Conservation (phyloP, 345 rosid genomes). For the Linum tenue region DNA sequence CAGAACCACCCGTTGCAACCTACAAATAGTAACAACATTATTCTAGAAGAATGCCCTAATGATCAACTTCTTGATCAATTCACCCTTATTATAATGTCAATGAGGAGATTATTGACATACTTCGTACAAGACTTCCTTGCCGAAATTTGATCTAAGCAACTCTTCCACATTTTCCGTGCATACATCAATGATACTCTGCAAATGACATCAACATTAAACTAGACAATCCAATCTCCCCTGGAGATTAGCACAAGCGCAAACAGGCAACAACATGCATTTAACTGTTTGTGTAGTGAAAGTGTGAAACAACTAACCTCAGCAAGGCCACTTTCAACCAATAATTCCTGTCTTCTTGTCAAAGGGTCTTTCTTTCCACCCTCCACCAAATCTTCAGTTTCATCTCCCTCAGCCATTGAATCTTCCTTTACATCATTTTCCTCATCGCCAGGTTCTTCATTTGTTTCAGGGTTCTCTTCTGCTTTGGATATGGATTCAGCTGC, state of each 20-base stretch:
- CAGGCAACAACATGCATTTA: not conserved
- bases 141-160: conserved; percentile 59
- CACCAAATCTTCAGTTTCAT: conserved; percentile 20
- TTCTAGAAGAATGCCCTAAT: not conserved
- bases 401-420: conserved; percentile 13
- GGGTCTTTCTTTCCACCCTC: conserved; percentile 76
- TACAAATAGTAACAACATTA: conserved; percentile 15
- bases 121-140: conserved; percentile 79
- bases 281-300: not conserved
- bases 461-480: conserved; percentile 19
- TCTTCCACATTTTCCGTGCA: conserved; percentile 60
- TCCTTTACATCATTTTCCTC: conserved; percentile 25
- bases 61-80: not conserved
- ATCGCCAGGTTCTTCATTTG: conserved; percentile 26
- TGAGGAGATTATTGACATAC: conserved; percentile 22
- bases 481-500: conserved; percentile 16
- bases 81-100: not conserved
- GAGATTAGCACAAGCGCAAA: not conserved
- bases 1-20: conserved; percentile 68
- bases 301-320: conserved; percentile 71
- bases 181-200: conserved; percentile 62
- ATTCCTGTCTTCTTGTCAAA: conserved; percentile 59
- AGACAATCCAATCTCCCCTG: not conserved
- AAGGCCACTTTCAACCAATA: conserved; percentile 70
- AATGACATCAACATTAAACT: conserved; percentile 10